Base-by-base conservation (phyloP, 192 early-diverging fungal genomes). In the Cladochytrium replicatum region DNA sequence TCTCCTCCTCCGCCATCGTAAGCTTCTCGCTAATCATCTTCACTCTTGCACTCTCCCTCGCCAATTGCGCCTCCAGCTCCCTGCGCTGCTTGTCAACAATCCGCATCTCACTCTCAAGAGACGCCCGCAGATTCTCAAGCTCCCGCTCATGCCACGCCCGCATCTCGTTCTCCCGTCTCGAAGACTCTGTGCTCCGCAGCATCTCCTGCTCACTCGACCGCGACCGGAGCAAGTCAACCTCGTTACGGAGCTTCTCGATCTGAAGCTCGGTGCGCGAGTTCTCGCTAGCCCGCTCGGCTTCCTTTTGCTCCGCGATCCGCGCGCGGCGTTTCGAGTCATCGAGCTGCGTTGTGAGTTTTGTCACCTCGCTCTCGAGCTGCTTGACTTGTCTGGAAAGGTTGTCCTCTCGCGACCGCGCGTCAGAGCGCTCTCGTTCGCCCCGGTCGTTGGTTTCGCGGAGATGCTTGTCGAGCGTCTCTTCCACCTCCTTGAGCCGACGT, bases 1-100 rank as follows among this genome's bases (percentile, higher is more conserved):
- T 52, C 25, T 52, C 42, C 27, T 52, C 50, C 31, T 50, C 39
- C 38, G 51, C 17, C 52, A 27, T 52, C 23, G 5, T 29, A 21
- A 6, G 8, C 21, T 51, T 6, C 4, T 54, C 47, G 6, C 24
- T 47, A 39, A 17, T 25, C 13, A n/a, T 52, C 52, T 6, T 54
- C 29, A 4, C 29, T 11, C 7, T 15, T 5, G 24, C 56, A n/a
- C 41, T 15, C 31, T 48, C 37, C 21, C 39, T 22, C 15, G 32
- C 41, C 9, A 56, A 22, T 26, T 56, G 24, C 9, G 42, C 29
- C 41, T 56, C 39, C 9, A 44, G 1, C 7, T 55, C 60, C 2
- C 17, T 7, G 1, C 9, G 11, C 11, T 15, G 8, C 22, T 42
- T 25, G 22, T 42, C 41, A 25, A 25, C 41, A 2, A 8, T 25